Evolutionary conservation across 805 yeast species (phyloP), one percentile per base, ranked within the genome.

Genomic region (Candida coleopterorum): DNA sequence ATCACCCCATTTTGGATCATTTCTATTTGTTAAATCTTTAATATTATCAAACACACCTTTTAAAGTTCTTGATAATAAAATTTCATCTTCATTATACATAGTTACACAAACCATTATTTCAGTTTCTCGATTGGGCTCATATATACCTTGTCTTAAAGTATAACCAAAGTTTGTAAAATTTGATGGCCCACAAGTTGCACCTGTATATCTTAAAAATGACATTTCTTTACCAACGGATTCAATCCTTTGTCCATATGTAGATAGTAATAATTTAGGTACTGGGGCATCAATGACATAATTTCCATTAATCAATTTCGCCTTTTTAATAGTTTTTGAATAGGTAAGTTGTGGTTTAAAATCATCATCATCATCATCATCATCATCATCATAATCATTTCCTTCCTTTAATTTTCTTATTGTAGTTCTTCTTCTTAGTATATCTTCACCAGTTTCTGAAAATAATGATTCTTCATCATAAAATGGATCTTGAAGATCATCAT

Each of bases 41-140:
- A 90, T 82, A 56, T 93, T 90, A 40, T 85, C 85, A 65, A 90
- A 86, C 9, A 87, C 85, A 47, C 97, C 97, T 53, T 85, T 85
- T 46, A 90, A 68, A 4, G 97, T 89, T 49, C 90, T 68, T 2
- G 89, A 96, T 35, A 89, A 62, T 24, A 85, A 63, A 11, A 85
- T 68, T 44, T 90, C 96, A 48, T 79, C 81, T 60, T 90, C 97
- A 50, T 89, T 88, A 64, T 85, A 89, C 76, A 89, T 80, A 9
- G 97, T 90, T 28, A 90, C 68, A 36, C 86, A 93, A 37, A 89
- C 78, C 75, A 87, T 67, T 24, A 89, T 61, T 57, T 93, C 97
- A 0, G 96, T 90, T 44, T 73, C 71, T 46, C 97, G 74, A 2
- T 93, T 90, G 25, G 77, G 80, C 28, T 72, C 63, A 55, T 86